Evolutionary conservation across 768 basidiomycete genomes (phyloP).

Genomic region (Termitomyces sp.): DNA sequence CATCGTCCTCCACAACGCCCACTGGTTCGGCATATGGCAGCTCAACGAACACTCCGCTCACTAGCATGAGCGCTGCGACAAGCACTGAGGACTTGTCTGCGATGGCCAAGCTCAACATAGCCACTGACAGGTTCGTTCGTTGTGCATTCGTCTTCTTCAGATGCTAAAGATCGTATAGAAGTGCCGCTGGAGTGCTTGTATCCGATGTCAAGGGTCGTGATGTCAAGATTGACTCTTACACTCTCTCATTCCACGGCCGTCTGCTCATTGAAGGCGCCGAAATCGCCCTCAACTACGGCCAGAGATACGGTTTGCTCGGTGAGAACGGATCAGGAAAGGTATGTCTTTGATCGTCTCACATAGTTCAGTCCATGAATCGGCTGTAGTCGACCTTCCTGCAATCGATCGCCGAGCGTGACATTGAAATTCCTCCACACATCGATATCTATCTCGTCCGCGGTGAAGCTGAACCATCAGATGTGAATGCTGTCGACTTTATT

Average conservation of each 20-base stretch:
- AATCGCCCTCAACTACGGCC: constrained; percentile 72
- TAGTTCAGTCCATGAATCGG: not conserved
- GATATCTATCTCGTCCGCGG: constrained; percentile 97
- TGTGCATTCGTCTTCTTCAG: not conserved
- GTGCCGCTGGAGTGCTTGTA: constrained; percentile 85
- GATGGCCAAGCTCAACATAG: constrained; percentile 88
- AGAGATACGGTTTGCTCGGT: constrained; percentile 91
- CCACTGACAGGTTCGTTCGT: constrained; percentile 75
- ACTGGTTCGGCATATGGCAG: constrained; percentile 62
- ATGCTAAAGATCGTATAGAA: constrained; percentile 41
- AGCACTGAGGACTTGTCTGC: constrained; percentile 74
- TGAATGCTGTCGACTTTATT: constrained; percentile 97
- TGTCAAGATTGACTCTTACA: constrained; percentile 95
- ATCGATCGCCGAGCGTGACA: constrained; percentile 93
- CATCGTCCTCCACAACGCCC: constrained; percentile 52
- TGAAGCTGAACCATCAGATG: constrained; percentile 91
- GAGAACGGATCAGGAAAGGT: constrained; percentile 99
- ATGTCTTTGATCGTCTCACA: constrained; percentile 9
- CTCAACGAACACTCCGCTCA: constrained; percentile 71
- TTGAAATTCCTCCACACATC: constrained; percentile 90
- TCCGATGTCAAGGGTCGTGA: constrained; percentile 92
- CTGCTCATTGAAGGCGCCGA: constrained; percentile 64
- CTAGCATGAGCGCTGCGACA: constrained; percentile 72
- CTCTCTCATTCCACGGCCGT: constrained; percentile 95
- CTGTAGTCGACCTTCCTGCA: constrained; percentile 89